Evolutionary conservation across 371 early-diverging fungal genomes (phyloP), one percentile per base, ranked within the genome.

Genomic region (Mucor mucedo): DNA sequence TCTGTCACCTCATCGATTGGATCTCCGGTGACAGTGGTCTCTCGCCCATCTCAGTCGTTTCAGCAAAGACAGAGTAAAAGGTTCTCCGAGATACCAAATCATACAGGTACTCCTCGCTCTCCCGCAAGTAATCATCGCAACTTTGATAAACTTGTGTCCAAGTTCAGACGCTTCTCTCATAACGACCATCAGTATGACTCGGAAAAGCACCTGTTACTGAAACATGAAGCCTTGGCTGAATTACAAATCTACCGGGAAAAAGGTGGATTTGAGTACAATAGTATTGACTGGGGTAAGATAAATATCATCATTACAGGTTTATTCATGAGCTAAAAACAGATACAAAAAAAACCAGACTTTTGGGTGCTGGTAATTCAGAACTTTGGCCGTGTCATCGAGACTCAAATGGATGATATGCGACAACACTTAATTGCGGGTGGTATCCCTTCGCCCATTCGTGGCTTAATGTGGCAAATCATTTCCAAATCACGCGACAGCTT

Each of bases 361-460:
- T 80, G 81, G 81, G 50, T 55, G 4, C 30, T 47, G 28, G 55
- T 67, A 8, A 56, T 78, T 48, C 38, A 60, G 8, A 67, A 78
- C 49, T 66, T 68, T 39, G 73, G 76, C 13, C 28, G 59, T 11
- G 60, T 78, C 28, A 53, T 69, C 3, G 68, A 74, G 40, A 54
- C 66, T 0, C 73, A 78, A 28, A 56, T 63, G 13, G 70, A 74
- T 14, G 72, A 69, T 21, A 61, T 80, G 35, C 60, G 72, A 40
- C 68, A 72, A 13, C 74, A 78, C 32, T 45, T 80, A 38, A 47
- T 47, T 4, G 40, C 65, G 6, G 97, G 95, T 63, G 66, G 44
- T 8, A 84, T 96, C 14, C 97, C 97, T 3, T 74, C 86, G 3
- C 76, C 87, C 29, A 70, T 96, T 55, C 91, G 97, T 45, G 96